phyloP scores from a whole-genome alignment of 169 alveolate species.

The Cryptosporidium felis region DNA sequence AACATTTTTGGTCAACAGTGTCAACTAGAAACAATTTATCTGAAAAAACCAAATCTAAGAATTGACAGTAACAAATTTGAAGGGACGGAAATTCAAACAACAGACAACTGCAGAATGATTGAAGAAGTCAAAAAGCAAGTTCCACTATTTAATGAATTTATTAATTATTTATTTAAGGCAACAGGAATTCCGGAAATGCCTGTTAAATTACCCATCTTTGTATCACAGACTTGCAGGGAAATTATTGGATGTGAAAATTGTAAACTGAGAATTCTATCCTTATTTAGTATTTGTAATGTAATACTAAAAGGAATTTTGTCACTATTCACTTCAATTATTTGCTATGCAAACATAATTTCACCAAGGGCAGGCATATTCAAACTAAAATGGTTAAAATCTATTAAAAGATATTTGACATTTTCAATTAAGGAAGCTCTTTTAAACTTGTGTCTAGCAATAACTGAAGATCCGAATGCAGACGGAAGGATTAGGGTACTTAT shows the following conservation, averaged over 20 bases:
- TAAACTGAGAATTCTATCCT: not conserved
- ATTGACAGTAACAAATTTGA: no score
- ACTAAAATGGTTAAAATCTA: not conserved
- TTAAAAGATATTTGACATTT: not conserved
- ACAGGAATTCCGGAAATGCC: not conserved
- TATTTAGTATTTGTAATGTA: not conserved
- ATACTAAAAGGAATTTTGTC: not conserved
- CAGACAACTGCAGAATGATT: no score
- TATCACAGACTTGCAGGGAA: not conserved
- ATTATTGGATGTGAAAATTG: slow-evolving; percentile 27
- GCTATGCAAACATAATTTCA: not conserved
- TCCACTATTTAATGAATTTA: not conserved
- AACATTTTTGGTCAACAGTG: not conserved
- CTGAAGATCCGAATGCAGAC: slow-evolving; percentile 75
- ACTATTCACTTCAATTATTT: slow-evolving; percentile 13
- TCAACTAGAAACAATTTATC: no score
- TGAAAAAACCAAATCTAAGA: no score
- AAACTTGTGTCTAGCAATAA: slow-evolving; percentile 69
- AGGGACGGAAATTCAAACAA: no score
- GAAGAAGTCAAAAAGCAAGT: not conserved
- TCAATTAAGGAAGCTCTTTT: slow-evolving; percentile 72
- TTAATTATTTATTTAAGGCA: not conserved
- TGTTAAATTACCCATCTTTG: not conserved
- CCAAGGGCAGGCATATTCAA: slow-evolving; percentile 24
- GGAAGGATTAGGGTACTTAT: slow-evolving; percentile 73